Evolutionary conservation across 2,329 filamentous ascomycete genomes (phyloP).

Genomic region (Ceratocystis cubensis): DNA sequence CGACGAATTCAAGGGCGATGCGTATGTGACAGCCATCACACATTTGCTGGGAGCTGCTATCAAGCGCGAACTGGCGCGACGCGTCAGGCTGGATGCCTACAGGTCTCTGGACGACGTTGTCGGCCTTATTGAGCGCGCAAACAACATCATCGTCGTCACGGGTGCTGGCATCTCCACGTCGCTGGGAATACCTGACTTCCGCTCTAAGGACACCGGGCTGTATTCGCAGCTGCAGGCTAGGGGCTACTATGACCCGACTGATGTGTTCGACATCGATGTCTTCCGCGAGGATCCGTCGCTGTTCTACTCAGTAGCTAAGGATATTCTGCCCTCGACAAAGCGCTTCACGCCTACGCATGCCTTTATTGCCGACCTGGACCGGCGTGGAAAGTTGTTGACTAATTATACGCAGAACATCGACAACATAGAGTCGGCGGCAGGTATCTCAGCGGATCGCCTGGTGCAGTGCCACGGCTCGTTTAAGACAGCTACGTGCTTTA

Average conservation of each 20-base stretch:
- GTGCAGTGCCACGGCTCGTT: constrained; percentile 97
- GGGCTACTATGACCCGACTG: constrained; percentile 72
- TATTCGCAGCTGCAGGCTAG: constrained; percentile 74
- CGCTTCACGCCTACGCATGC: constrained; percentile 84
- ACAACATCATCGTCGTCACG: constrained; percentile 85
- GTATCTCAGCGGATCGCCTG: constrained; percentile 66
- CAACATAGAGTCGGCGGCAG: constrained; percentile 80
- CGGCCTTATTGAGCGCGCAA: constrained; percentile 54
- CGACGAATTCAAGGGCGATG: constrained; percentile 7
- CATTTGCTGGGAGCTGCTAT: constrained; percentile 61
- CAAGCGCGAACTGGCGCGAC: constrained; percentile 66
- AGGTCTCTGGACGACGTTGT: constrained; percentile 86
- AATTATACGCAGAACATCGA: constrained; percentile 99
- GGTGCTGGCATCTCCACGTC: constrained; percentile 95
- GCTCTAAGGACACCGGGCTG: constrained; percentile 82
- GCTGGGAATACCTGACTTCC: constrained; percentile 91
- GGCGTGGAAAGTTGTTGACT: constrained; percentile 78
- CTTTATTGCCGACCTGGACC: constrained; percentile 81
- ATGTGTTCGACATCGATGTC: constrained; percentile 83
- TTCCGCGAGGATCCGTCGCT: constrained; percentile 78
- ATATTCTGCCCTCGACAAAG: constrained; percentile 71
- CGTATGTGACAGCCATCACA: constrained; percentile 9
- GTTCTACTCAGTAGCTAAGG: constrained; percentile 84
- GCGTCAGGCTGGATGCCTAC: constrained; percentile 64
- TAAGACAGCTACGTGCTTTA: constrained; percentile 77